These are phyloP conservation scores for Suhomyces kilbournensis DNA, from an alignment of 805 yeast species.

Conservation along the genomic window DNA sequence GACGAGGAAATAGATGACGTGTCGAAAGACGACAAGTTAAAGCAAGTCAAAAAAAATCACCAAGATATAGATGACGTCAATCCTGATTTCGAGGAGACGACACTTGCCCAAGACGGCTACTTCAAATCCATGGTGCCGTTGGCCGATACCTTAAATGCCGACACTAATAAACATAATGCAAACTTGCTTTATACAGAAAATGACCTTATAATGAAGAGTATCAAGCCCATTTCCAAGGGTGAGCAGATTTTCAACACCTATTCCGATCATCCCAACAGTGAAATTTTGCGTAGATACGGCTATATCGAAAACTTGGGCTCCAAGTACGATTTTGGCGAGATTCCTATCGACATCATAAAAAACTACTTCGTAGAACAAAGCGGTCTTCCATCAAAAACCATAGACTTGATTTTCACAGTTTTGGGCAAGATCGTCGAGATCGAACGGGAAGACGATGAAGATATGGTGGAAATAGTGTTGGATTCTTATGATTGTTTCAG, in stretches of 20 bases:
- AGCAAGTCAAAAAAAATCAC: conserved; percentile 12
- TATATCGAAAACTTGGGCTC: conserved; percentile 78
- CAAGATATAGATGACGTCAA: conserved; percentile 11
- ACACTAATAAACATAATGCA: conserved; percentile 75
- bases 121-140: conserved; percentile 87
- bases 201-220: conserved; percentile 67
- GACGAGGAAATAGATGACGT: conserved; percentile 23
- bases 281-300: conserved; percentile 85
- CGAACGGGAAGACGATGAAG: conserved; percentile 36
- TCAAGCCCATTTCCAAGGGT: conserved; percentile 54
- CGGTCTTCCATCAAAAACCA: conserved; percentile 19
- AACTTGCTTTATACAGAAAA: conserved; percentile 52
- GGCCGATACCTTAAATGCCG: conserved; percentile 89
- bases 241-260: conserved; percentile 85
- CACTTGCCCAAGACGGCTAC: conserved; percentile 29
- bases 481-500: conserved; percentile 63
- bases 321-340: conserved; percentile 76
- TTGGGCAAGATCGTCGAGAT: conserved; percentile 23
- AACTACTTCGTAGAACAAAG: conserved; percentile 28
- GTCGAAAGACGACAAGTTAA: conserved; percentile 8
- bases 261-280: conserved; percentile 90
- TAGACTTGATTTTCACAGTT: conserved; percentile 36
- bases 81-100: conserved; percentile 4
- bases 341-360: conserved; percentile 46
- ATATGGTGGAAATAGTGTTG: conserved; percentile 39